A percentile compares a stretch with the other conserved stretches of the same genome.
Evolutionary conservation across 1,139 yeast species (phyloP).

Genomic region (Pichia sp.): DNA sequence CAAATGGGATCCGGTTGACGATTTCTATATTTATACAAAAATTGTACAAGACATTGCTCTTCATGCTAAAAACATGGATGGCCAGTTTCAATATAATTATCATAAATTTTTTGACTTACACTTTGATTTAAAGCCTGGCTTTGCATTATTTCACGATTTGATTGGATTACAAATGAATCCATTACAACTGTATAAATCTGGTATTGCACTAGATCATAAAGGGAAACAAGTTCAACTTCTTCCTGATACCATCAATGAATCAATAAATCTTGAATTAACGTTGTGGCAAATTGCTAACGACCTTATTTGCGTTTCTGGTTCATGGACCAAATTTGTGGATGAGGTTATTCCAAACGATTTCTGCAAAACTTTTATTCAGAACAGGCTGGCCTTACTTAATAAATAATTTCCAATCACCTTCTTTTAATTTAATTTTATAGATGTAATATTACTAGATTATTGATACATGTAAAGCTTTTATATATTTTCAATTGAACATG

Average conservation of each 20-base stretch:
- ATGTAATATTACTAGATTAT: too few relatives aligned
- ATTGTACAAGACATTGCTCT: not conserved
- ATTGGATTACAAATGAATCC: not conserved
- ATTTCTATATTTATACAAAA: slow-evolving; percentile 29
- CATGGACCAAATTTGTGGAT: not conserved
- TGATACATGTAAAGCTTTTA: too few relatives aligned
- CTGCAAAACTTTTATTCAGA: not conserved
- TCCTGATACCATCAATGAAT: not conserved
- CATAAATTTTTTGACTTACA: not conserved
- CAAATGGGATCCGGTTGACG: slow-evolving; percentile 45
- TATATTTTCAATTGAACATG: too few relatives aligned
- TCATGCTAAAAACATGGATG: not conserved
- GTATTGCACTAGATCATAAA: not conserved
- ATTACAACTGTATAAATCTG: not conserved
- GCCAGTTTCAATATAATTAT: not conserved
- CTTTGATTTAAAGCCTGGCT: not conserved
- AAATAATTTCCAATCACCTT: not conserved
- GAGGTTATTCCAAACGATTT: not conserved
- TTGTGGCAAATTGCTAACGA: not conserved
- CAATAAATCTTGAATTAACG: not conserved
- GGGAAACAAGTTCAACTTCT: not conserved
- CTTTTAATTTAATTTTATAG: not conserved
- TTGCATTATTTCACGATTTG: not conserved
- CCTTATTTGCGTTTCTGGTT: not conserved
- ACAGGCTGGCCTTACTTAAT: not conserved